Base-by-base conservation (phyloP, 2,329 filamentous ascomycete species). In the Emmonsiellopsis sp. region DNA sequence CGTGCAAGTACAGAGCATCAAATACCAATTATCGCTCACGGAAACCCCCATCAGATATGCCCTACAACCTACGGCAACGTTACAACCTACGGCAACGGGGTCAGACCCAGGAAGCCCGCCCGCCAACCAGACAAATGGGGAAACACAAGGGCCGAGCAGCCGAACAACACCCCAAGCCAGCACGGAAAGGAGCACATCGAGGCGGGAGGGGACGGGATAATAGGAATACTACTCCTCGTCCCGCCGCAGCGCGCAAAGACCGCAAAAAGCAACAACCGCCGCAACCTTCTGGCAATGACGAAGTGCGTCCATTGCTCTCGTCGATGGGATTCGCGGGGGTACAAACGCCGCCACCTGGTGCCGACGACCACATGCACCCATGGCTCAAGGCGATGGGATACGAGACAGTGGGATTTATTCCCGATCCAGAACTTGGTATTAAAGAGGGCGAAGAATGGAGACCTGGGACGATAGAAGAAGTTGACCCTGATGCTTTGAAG, bases 391-490 rank as follows among this genome's bases (percentile, higher is more conserved):
- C 44, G n/a, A 47, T 32, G 26, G 26, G 44, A 47, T 47, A 47
- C n/a, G 32, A 47, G 44, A n/a, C 26, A 10, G 4, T 47, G 44
- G 26, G 2, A 15, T 47, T 47, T 47, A 47, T 47, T 47, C 26
- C n/a, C n/a, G 44, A 47, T 20, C 26, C 44, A 47, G 44, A 47
- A 47, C 16, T 2, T 32, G 44, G 26, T 47, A 20, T 47, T 34
- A 47, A 47, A 47, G 44, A 47, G 44, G 44, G 26, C 32, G 44
- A 47, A 47, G 44, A 47, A 20, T n/a, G n/a, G n/a, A n/a, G n/a
- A n/a, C 26, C 44, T 47, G 11, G 30, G 32, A 47, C 44, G 5
- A 2, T 47, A 5, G 44, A 47, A 34, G 44, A 47, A 47, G 44
- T 32, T 4, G 44, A 47, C 26, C 44, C 44, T 34, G 30, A 47